Evolutionary conservation across 495 filamentous ascomycete genomes (phyloP).

Genomic region (Penicillium fimorum): DNA sequence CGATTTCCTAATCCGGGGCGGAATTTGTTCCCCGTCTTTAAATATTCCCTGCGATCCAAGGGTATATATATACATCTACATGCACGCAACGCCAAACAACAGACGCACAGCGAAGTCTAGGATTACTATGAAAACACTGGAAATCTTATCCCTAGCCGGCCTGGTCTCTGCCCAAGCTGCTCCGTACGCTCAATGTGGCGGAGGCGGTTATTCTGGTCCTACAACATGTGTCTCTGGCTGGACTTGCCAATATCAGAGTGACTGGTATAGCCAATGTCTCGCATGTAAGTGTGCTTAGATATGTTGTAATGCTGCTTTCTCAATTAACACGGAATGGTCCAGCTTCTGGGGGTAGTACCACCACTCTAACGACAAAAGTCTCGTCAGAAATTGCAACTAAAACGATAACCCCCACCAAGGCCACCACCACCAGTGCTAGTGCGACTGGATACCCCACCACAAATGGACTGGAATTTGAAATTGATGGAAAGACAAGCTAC

Average conservation of each 20-base stretch:
- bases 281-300: constrained; percentile 13
- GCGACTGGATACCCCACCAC: constrained; percentile 47
- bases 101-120: background rate
- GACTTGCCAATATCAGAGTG: constrained; percentile 33
- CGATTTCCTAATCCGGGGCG: constrained; percentile 13
- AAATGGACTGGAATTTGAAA: constrained; percentile 55
- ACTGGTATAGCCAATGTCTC: constrained; percentile 42
- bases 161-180: constrained; percentile 27
- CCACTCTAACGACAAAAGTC: constrained; percentile 1
- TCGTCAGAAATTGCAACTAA: constrained; percentile 1
- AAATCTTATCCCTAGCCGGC: constrained; percentile 20
- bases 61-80: background rate
- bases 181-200: constrained; percentile 39
- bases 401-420: constrained; percentile 12
- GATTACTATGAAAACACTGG: constrained; percentile 9
- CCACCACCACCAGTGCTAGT: constrained; percentile 17
- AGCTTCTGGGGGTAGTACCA: constrained; percentile 2
- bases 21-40: constrained; percentile 3
- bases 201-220: constrained; percentile 26
- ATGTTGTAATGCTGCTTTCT: background rate
- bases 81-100: background rate
- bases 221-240: constrained; percentile 33
- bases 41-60: background rate
- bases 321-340: background rate
- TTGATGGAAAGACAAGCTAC: constrained; percentile 61